Evolutionary conservation across 176 grass and related monocot species (phyloP).

Genomic region (Poa pratensis): DNA sequence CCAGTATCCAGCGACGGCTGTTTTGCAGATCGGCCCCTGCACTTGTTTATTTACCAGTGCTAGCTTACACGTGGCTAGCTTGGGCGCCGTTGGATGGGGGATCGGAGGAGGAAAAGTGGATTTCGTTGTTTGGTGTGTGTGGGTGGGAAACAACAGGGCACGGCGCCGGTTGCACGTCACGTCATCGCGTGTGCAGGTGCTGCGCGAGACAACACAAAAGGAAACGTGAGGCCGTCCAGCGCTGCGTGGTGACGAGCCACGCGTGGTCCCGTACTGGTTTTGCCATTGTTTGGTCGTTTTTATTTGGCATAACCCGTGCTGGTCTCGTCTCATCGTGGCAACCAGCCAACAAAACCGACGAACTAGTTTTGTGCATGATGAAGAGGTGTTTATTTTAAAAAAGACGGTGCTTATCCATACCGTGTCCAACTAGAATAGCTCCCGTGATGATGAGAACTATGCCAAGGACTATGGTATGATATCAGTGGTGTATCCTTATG

Average conservation of each 20-base stretch:
- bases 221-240: constrained; percentile 7
- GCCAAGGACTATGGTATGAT: too few relatives aligned
- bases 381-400: too few relatives aligned
- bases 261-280: background rate
- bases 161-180: background rate
- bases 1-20: background rate
- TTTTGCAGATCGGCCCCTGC: background rate
- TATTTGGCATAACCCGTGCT: too few relatives aligned
- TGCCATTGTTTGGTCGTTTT: background rate
- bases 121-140: background rate
- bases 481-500: too few relatives aligned
- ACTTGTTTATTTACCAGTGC: background rate
- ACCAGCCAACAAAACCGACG: background rate
- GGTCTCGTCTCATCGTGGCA: background rate
- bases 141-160: background rate
- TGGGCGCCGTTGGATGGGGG: background rate
- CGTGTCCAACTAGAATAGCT: too few relatives aligned
- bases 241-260: background rate
- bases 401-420: too few relatives aligned
- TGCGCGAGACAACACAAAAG: background rate
- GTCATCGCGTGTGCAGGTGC: background rate
- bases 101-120: background rate
- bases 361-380: too few relatives aligned
- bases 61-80: background rate
- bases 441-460: too few relatives aligned